Evolutionary conservation across 352 stramenopile species (phyloP), one percentile per base, ranked within the genome.

Genomic region (Pythium aphanidermatum): DNA sequence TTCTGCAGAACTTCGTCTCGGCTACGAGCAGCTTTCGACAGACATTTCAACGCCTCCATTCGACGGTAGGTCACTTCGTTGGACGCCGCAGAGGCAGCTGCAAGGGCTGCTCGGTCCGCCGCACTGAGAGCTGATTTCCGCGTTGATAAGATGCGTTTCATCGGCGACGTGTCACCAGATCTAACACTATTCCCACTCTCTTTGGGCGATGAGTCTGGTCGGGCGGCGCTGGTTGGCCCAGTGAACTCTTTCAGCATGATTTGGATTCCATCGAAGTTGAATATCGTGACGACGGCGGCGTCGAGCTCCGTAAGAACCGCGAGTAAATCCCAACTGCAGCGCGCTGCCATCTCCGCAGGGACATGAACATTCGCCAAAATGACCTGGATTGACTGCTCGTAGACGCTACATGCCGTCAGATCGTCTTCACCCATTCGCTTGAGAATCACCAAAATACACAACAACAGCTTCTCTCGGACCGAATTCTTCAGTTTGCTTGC

Each of bases 1-100:
- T 84, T 84, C n/a, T 77, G 31, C 14, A 88, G 48, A 6, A 88
- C 73, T 41, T 88, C 75, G 29, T 88, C 73, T 16, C 84, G 73
- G 4, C 57, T 72, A 5, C 54, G 44, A 21, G 60, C 57, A 9
- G 70, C 57, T 24, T 77, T 81, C 2, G 73, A 83, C 1, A 88
- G 46, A 39, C 75, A 88, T 34, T 86, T 85, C 30, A 88, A 62
- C n/a, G 68, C 66, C 28, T 86, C 75, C 20, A 75, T 63, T 11
- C 65, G 46, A 35, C 62, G 50, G 31, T 71, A 78, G 0, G 50
- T 42, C 3, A 27, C 26, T 21, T 53, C 37, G 11, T 30, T 62
- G 7, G 26, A 12, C n/a, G 29, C 25, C 1, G 32, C 46, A 10
- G 11, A 42, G 17, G 19, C 43, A 26, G 40, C 57, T 46, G 13